Evolutionary conservation across 208 protist species (phyloP).

Genomic region (Porcisia deanei): DNA sequence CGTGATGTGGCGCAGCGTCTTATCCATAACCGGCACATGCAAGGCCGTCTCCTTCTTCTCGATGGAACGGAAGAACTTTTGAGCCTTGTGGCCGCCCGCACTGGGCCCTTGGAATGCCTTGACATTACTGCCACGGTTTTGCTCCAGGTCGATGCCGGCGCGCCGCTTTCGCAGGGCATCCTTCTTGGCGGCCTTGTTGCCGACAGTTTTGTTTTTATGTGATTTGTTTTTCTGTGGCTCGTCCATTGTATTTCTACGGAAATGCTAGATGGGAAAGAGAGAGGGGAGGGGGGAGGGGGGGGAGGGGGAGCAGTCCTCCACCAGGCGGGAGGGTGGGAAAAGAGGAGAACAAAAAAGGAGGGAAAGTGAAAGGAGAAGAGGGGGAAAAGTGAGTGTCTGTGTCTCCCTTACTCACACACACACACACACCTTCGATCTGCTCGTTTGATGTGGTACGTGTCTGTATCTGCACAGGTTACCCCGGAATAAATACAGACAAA

Average conservation of each 20-base stretch:
- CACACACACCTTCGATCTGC: too few species aligned
- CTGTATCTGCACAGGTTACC: too few species aligned
- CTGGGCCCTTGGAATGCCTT: constrained; percentile 91
- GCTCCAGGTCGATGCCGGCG: constrained; percentile 87
- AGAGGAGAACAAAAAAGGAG: not conserved
- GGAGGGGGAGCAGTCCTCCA: not conserved
- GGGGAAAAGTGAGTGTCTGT: too few species aligned
- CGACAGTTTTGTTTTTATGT: constrained; percentile 85
- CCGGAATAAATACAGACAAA: too few species aligned
- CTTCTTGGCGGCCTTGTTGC: constrained; percentile 89
- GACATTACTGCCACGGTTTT: constrained; percentile 90
- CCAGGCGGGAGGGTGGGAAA: not conserved
- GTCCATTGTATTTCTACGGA: constrained; percentile 34
- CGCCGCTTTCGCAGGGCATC: constrained; percentile 88
- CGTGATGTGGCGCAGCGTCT: constrained; percentile 80
- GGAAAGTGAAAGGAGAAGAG: not conserved
- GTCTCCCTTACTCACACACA: too few species aligned
- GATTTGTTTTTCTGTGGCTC: constrained; percentile 87
- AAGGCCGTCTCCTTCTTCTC: constrained; percentile 87
- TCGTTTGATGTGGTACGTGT: too few species aligned
- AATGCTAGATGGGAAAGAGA: not conserved
- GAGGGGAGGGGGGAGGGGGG: too few species aligned
- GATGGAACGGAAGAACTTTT: constrained; percentile 81
- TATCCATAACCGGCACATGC: constrained; percentile 85
- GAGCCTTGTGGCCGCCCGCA: constrained; percentile 71